Base-by-base conservation (phyloP, 2,329 filamentous ascomycete species). In the Aspergillus quadrilineatus region DNA sequence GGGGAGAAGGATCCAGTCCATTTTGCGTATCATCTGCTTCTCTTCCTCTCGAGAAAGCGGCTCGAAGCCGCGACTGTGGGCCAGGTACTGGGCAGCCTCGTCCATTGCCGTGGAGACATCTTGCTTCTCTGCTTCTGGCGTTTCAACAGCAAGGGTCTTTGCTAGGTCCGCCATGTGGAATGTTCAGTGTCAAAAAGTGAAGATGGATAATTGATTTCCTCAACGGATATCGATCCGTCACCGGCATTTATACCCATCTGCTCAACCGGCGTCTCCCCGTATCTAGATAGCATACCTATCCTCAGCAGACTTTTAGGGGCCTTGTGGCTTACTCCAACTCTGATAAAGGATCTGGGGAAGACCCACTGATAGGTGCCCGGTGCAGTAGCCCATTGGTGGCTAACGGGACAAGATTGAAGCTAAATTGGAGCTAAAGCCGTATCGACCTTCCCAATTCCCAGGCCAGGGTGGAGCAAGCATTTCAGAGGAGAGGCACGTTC, bases 1-100 rank as follows among this genome's bases (percentile, higher is more conserved):
- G 1, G 83, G 82, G n/a, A 85, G 77, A 10, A 86, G 71, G 12
- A 73, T 73, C 64, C 72, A 75, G 64, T 86, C 84, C 56, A 86
- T 83, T 66, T 83, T 84, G 17, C 78, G 73, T 41, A 85, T 60
- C 45, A 71, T 29, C 42, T 54, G 65, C 37, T 55, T 67, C 57
- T 70, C 68, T 14, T 59, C 58, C 34, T 63, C 62, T 4, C 59
- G 53, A 2, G 67, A 58, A 56, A 69, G 43, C 4, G 66, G 63
- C 1, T 60, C 61, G 14, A 65, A 63, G 10, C 55, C 54, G 17
- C 46, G 26, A 12, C 52, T 50, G 34, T 68, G 60, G 4, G 61
- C 59, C 4, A 70, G 57, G 49, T 65, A 70, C n/a, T 63, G 36
- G 10, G 65, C 66, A 28, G 68, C 67, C 50, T 65, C 59, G 47